Evolutionary conservation across 257 asterid species (phyloP).

Genomic region (Nicotiana noctiflora): DNA sequence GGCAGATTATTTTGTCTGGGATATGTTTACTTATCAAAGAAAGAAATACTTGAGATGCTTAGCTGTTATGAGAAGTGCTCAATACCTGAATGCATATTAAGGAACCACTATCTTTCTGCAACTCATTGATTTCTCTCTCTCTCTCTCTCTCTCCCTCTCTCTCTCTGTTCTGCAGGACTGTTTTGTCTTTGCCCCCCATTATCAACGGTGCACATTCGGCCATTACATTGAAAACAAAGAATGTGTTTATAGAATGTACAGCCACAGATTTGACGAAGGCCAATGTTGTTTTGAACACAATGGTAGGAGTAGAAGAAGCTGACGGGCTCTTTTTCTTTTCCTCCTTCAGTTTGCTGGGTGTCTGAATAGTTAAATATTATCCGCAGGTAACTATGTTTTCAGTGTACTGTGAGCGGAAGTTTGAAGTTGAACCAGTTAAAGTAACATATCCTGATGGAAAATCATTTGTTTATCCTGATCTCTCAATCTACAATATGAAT

Average conservation of each 20-base stretch:
- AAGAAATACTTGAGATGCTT: too few species aligned
- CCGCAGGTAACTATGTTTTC: conserved; percentile 95
- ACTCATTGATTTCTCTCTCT: not conserved
- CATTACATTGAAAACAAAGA: conserved; percentile 71
- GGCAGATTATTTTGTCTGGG: too few species aligned
- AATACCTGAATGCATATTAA: too few species aligned
- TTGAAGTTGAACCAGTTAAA: conserved; percentile 88
- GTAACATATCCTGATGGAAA: conserved; percentile 59
- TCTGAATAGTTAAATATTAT: not conserved
- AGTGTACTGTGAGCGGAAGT: conserved; percentile 69
- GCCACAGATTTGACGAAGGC: conserved; percentile 96
- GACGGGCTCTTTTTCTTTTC: not conserved
- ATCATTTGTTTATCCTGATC: conserved; percentile 62
- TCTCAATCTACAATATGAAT: conserved; percentile 57
- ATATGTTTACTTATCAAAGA: too few species aligned
- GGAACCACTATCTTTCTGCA: not conserved
- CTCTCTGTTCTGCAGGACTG: conserved; percentile 59
- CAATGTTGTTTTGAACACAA: conserved; percentile 77
- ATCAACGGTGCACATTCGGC: conserved; percentile 98
- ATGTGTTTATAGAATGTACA: conserved; percentile 91
- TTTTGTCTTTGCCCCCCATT: conserved; percentile 90
- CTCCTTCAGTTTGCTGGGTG: not conserved
- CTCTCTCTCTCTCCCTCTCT: too few species aligned
- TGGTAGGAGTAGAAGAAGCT: conserved; percentile 44
- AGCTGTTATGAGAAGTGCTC: too few species aligned